Base-by-base conservation (phyloP, 169 alveolate species). In the Cryptosporidium sp. region DNA sequence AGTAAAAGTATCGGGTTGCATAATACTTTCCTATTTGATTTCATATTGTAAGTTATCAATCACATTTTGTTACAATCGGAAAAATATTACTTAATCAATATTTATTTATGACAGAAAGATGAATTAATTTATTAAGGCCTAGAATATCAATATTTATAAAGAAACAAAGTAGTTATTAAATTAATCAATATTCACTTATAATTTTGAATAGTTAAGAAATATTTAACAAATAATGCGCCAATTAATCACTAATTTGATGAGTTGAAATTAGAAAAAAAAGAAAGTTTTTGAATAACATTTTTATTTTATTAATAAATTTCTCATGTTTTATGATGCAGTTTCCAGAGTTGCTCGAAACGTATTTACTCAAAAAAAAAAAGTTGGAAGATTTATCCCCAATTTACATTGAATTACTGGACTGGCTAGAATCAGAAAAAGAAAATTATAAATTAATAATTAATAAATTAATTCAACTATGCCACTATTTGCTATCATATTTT, bases 281-380 rank as follows among this genome's bases (percentile, higher is more conserved):
- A 55, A 55, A 55, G 18, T 55, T 21, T n/a, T 5, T 8, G 12
- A 41, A 41, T 41, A 41, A 16, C 48, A 33, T 65, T 65, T 65
- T 65, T 33, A 21, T 1, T 65, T 8, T 65, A 10, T 65, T 65
- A 8, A 33, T 33, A 33, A 37, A 14, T 6, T 6, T n/a, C 29
- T 1, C 23, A 29, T 31, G 9, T 37, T 55, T 55, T 73, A 73
- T 73, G 71, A 55, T 41, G 7, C 55, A 73, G 51, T n/a, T 73
- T 37, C 86, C 86, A 52, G 55, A 52, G n/a, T 18, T 43, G 8
- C 71, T 73, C n/a, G n/a, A 51, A 37, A 73, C 35, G 31, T 73
- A 73, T 26, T 23, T 73, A 23, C 10, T 51, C 8, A 6, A 23
- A 7, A 52, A 52, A 35, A 51, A 58, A 29, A 73, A 73, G 55